Evolutionary conservation across 1,284 basidiomycete species (phyloP), one percentile per base, ranked within the genome.

Genomic region (Golubevia pallescens): DNA sequence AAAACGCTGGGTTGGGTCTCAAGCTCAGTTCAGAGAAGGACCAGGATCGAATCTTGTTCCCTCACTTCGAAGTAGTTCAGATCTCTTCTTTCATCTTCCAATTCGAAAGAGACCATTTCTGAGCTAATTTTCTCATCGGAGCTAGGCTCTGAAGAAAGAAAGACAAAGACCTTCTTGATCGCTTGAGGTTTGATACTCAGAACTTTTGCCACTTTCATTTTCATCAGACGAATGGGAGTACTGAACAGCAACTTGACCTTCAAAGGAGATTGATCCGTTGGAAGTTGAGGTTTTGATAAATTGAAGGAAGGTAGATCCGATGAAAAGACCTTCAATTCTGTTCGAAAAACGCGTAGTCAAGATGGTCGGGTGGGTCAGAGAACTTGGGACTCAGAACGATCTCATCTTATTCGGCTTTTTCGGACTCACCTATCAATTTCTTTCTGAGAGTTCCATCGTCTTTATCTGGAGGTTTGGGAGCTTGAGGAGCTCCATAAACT

Each of bases 191-290:
- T 54, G 51, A 62, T 8, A 4, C 38, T 55, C 52, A 53, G 56
- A n/a, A 54, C 54, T 51, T 63, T 63, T 1, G 62, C 52, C 24
- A 63, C 14, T 51, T 63, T 63, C 19, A 38, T 21, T 55, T 52
- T 55, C 28, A 53, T 38, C 21, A 55, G 32, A 13, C 62, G 62
- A 6, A 63, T 21, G 16, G 62, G 52, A 10, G 54, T 19, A 10
- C 52, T 57, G 16, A 48, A n/a, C 23, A 63, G 62, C 6, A 63
- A n/a, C 28, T 57, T 55, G 14, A 63, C 51, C 3, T n/a, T 28
- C 38, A 53, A 48, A 6, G 28, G 51, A 16, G 55, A 6, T 38
- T 57, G 52, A 19, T 48, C 53, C 21, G 20, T 7, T 14, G 62
- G 14, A n/a, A 57, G 62, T 13, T 10, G 23, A 19, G 62, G 54